phyloP scores from a whole-genome alignment of 176 grass and related monocot species.

The Eragrostis nindensis region DNA sequence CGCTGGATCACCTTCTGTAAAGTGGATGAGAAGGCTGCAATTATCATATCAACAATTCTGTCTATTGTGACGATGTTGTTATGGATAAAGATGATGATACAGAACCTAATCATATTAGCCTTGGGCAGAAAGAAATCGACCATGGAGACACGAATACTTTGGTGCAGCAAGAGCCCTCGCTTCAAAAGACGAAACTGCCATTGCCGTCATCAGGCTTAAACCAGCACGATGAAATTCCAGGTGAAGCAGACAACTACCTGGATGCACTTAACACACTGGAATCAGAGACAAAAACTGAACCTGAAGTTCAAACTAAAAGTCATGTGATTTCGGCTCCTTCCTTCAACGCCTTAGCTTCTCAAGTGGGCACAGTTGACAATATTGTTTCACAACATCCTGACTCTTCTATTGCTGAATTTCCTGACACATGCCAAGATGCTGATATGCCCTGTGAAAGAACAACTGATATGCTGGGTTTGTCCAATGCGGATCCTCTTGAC shows the following conservation, averaged over 20 bases:
- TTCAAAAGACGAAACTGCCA: constrained; percentile 56
- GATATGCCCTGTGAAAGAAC: constrained; percentile 21
- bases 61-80: constrained; percentile 70
- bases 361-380: constrained; percentile 36
- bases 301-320: constrained; percentile 64
- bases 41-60: constrained; percentile 64
- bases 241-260: constrained; percentile 89
- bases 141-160: constrained; percentile 35
- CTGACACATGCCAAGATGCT: constrained; percentile 26
- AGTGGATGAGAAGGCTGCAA: constrained; percentile 82
- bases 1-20: constrained; percentile 58
- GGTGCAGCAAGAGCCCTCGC: constrained; percentile 53
- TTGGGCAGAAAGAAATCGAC: constrained; percentile 37
- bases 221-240: constrained; percentile 59
- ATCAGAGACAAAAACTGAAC: constrained; percentile 88
- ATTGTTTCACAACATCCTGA: constrained; percentile 43
- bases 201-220: constrained; percentile 51
- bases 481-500: constrained; percentile 52
- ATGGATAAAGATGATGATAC: constrained; percentile 62
- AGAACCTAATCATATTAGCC: constrained; percentile 35
- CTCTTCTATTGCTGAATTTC: constrained; percentile 40
- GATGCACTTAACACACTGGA: constrained; percentile 94
- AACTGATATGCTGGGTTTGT: constrained; percentile 42
- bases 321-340: constrained; percentile 44
- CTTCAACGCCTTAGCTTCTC: constrained; percentile 30